Percentiles rank a stretch among this genome's conserved stretches.
Evolutionary conservation across 495 filamentous ascomycete species (phyloP).

Genomic region (Bacidia rubella): DNA sequence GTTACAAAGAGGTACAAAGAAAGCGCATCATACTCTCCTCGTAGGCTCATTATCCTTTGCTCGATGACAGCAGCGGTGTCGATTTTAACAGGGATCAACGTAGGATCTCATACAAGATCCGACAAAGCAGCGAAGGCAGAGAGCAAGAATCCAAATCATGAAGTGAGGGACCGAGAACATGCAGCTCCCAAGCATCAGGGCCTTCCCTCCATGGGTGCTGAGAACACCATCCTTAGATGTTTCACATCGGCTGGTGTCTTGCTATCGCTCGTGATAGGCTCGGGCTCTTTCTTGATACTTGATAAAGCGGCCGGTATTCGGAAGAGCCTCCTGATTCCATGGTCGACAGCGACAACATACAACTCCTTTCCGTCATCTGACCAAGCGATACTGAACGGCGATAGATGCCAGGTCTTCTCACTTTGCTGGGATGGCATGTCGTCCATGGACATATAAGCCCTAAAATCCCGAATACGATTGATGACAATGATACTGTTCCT

Average conservation of each 20-base stretch:
- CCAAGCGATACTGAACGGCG: constrained; percentile 42
- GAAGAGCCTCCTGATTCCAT: constrained; percentile 37
- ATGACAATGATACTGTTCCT: constrained; percentile 42
- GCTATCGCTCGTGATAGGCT: constrained; percentile 6
- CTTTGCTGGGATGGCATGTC: constrained; percentile 30
- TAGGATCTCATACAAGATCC: constrained; percentile 52
- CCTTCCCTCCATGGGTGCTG: constrained; percentile 7
- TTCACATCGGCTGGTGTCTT: constrained; percentile 4
- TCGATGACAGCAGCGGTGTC: constrained; percentile 15
- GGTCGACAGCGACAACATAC: constrained; percentile 41
- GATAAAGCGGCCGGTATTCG: constrained; percentile 33
- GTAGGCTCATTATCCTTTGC: too few relatives aligned
- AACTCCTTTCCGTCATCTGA: constrained; percentile 37
- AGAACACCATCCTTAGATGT: constrained; percentile 9
- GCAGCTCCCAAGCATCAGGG: too few relatives aligned
- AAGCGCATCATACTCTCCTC: too few relatives aligned
- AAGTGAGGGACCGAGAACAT: constrained; percentile 84
- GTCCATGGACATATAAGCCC: constrained; percentile 16
- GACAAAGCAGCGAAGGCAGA: constrained; percentile 46
- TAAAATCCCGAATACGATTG: constrained; percentile 42
- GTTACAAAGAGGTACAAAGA: too few relatives aligned
- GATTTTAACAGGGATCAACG: constrained; percentile 45
- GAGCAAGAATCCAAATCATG: constrained; percentile 64
- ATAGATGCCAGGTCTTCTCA: constrained; percentile 40
- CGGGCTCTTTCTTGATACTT: background rate